Percentiles rank a stretch among this genome's conserved stretches.
Evolutionary conservation across 2,329 filamentous ascomycete species (phyloP).

Genomic region (Arthrobotrys pseudoclavata): DNA sequence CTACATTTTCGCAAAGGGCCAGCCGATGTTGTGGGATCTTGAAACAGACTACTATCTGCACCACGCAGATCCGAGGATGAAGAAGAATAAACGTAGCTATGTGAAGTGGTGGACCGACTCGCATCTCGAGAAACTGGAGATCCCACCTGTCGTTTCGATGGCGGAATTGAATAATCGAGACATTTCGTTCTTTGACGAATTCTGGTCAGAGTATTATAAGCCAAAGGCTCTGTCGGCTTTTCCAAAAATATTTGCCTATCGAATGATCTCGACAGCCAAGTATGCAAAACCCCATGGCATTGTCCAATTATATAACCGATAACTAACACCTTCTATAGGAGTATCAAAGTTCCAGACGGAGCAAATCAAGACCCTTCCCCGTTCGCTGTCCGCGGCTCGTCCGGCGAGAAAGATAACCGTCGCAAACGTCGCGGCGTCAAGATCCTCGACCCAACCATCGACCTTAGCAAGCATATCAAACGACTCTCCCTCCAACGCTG

Average conservation of each 20-base stretch:
- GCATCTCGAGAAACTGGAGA: constrained; percentile 74
- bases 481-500: constrained; percentile 74
- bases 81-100: constrained; percentile 76
- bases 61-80: constrained; percentile 81
- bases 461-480: constrained; percentile 62
- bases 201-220: constrained; percentile 97
- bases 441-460: constrained; percentile 38
- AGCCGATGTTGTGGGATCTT: constrained; percentile 97
- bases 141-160: constrained; percentile 67
- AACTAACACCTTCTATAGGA: constrained; percentile 63
- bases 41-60: constrained; percentile 96
- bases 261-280: constrained; percentile 88
- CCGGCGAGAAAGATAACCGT: constrained; percentile 60
- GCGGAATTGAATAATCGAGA: constrained; percentile 60
- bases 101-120: constrained; percentile 88
- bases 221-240: constrained; percentile 89
- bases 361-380: constrained; percentile 87
- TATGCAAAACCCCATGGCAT: constrained; percentile 80
- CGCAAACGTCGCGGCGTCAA: constrained; percentile 43
- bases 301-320: background rate
- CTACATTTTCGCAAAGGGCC: constrained; percentile 86
- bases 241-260: constrained; percentile 90
- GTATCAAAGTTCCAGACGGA: constrained; percentile 81
- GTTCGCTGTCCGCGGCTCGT: constrained; percentile 70
- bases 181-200: constrained; percentile 67